Evolutionary conservation across 176 grass and related monocot species (phyloP), one percentile per base, ranked within the genome.

Genomic region (Zea luxurians): DNA sequence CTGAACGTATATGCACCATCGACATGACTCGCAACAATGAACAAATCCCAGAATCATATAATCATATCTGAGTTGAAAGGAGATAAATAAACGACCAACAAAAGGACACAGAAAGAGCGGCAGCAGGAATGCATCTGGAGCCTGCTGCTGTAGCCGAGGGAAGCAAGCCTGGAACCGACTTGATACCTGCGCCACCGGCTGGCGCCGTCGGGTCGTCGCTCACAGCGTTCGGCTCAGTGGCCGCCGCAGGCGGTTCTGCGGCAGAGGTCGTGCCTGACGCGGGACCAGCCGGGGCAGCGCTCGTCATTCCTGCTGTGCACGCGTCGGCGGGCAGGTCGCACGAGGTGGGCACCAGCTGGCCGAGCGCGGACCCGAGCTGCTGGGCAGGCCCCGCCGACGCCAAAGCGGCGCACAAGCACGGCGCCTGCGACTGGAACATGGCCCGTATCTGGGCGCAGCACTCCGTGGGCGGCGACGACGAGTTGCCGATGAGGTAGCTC

Each of bases 311-410:
- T 20, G 72, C 78, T 9, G 78, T 34, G 71, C 76, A 89, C 10
- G 85, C 78, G 71, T 84, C 65, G 82, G 68, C 68, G 20, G 85
- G 88, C 52, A 97, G 78, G 43, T 83, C 87, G 86, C 93, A 97
- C 3, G 86, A 44, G 67, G 16, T 8, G 46, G 91, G 91, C 10
- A 94, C 77, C 27, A 89, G 11, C 13, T 81, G 68, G 62, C 86
- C 91, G 15, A 97, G 36, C 4, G 17, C 64, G 38, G 75, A 46
- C 41, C 86, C 93, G 50, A 91, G 79, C 21, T 66, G 79, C 41
- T 61, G 66, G 8, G 75, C 38, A 0, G 86, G 74, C 12, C 48
- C 79, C 2, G 78, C 79, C 2, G 78, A 38, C 10, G 87, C 83
- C 58, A 93, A 46, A 18, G 84, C 58, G 15, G 70, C 40, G 78